Base-by-base conservation (phyloP, 371 early-diverging fungal species). In the Capillidium heterosporum region DNA sequence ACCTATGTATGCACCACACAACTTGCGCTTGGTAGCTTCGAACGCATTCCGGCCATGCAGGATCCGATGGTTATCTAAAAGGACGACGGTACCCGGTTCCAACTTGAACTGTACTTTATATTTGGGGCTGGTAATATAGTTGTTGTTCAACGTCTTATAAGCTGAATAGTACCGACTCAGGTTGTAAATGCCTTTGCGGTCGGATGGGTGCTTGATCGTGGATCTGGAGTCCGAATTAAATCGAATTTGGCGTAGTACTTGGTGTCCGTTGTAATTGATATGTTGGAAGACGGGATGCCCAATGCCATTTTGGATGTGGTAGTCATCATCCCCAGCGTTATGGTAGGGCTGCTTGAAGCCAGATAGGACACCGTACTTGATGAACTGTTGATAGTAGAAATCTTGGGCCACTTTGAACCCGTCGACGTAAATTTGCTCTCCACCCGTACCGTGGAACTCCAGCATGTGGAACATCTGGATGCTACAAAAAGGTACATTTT, bases 221-320 rank as follows among this genome's bases (percentile, higher is more conserved):
- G 84, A 82, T 4, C 92, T 76, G 65, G 90, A 90, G 59, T 89
- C 81, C 57, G 89, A 87, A 68, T 91, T 91, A 70, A 80, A 91
- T 15, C 92, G 77, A 42, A 91, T 67, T 58, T 85, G 88, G 57
- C 71, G 72, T 8, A 89, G 70, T 3, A 70, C 64, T 17, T 73
- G 67, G 17, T 69, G 64, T 4, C 7, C 7, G 35, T 7, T 4
- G 13, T 13, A 4, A 35, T 4, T 7, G 13, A 13, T 35, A n/a
- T n/a, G n/a, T 17, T 61, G 60, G 15, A 77, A 69, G 28, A 78
- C 78, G 46, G 80, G 77, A 55, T 82, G 69, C 23, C 72, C 57
- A 13, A 35, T 7, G 7, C 35, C 35, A 13, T 4, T 7, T 35
- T 35, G 35, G 35, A 35, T 35, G 4, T 7, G 13, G 13, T 7